Conservation (phyloP, 345 rosid species). For the Bruguiera sexangula region DNA sequence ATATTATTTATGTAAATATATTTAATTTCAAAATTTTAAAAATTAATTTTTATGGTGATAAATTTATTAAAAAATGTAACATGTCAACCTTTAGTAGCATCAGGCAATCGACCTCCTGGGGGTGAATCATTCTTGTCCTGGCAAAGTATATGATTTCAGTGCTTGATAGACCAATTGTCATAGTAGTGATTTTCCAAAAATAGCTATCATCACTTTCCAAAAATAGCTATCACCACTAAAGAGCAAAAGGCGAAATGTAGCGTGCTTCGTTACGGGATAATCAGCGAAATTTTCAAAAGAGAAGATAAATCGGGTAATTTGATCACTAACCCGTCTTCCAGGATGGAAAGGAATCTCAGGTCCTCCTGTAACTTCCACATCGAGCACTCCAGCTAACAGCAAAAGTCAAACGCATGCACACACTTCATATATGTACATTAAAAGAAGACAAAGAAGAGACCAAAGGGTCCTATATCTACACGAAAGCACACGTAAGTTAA, state of each 20-base stretch:
- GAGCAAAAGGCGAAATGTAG: too few species aligned
- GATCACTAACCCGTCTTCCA: slow-evolving; percentile 54
- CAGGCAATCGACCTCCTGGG: slow-evolving; percentile 30
- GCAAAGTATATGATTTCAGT: neutral
- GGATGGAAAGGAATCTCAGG: slow-evolving; percentile 91
- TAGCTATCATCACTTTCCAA: neutral
- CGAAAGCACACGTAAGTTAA: too few species aligned
- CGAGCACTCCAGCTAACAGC: slow-evolving; percentile 73
- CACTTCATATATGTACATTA: neutral
- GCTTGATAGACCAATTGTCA: neutral
- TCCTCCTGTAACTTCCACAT: slow-evolving; percentile 80
- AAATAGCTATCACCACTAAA: too few species aligned
- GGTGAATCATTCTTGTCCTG: slow-evolving; percentile 26
- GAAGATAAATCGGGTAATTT: neutral
- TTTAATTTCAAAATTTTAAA: too few species aligned
- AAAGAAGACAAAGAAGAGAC: neutral
- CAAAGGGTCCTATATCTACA: too few species aligned
- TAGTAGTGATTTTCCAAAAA: neutral
- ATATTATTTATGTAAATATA: too few species aligned
- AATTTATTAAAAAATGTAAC: too few species aligned
- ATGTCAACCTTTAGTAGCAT: slow-evolving; percentile 22
- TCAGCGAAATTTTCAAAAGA: too few species aligned
- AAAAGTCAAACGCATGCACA: neutral
- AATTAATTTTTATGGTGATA: too few species aligned
- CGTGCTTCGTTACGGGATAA: too few species aligned